Evolutionary conservation across 805 yeast genomes (phyloP).

Genomic region (Candida maris): DNA sequence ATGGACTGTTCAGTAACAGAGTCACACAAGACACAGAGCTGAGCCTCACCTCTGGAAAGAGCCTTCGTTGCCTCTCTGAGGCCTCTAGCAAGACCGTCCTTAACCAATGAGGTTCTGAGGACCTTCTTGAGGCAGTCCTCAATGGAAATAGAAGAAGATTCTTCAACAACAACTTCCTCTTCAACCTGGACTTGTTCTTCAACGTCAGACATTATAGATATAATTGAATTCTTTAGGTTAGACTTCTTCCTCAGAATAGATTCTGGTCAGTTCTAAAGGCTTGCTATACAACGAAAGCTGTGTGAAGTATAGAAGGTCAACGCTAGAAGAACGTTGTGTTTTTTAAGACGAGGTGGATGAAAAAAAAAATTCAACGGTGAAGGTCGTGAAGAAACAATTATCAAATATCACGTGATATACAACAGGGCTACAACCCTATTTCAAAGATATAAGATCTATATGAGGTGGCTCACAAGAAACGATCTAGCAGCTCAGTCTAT

Average conservation of each 20-base stretch:
- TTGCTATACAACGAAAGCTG: not conserved
- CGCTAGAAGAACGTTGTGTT: no score
- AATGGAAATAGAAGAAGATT: conserved; percentile 85
- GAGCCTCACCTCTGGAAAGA: conserved; percentile 95
- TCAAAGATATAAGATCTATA: no score
- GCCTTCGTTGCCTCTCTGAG: conserved; percentile 99
- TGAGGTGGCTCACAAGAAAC: no score
- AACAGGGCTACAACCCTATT: conserved; percentile 3
- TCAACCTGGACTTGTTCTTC: conserved; percentile 84
- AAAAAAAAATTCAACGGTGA: not conserved
- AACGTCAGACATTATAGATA: conserved; percentile 74
- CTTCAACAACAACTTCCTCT: conserved; percentile 74
- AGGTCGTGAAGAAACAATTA: not conserved
- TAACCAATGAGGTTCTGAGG: conserved; percentile 94
- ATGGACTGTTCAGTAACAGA: conserved; percentile 97
- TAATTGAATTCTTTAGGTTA: conserved; percentile 7
- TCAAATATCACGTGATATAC: conserved; percentile 2
- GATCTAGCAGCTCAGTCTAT: not conserved
- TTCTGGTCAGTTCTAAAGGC: conserved; percentile 34
- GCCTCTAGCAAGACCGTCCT: conserved; percentile 99
- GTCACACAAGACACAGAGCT: conserved; percentile 95
- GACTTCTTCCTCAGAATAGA: conserved; percentile 39
- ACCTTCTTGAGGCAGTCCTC: conserved; percentile 99
- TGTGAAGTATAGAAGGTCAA: no score
- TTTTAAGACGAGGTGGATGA: no score